Evolutionary conservation across 495 filamentous ascomycete genomes (phyloP), one percentile per base, ranked within the genome.

Genomic region (Neurospora sp.): DNA sequence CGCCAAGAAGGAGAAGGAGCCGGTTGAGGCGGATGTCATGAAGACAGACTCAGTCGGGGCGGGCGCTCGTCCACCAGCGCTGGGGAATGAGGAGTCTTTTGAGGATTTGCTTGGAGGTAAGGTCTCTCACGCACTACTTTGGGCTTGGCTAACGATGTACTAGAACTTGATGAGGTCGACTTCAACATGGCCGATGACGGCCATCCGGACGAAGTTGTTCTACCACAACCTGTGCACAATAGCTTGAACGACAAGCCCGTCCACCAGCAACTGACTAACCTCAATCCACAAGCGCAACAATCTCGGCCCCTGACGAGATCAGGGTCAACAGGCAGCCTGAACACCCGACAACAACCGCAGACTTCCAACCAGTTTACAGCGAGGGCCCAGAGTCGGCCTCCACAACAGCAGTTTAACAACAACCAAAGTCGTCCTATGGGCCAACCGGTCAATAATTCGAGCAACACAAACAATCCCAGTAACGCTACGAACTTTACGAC

Each of bases 71-170:
- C 68, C 76, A 81, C 44, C 77, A 77, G 53, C 77, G 14, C 76
- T 74, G 61, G 74, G 75, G 41, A 44, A 70, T 22, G 71, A 74
- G 16, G 83, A 83, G 27, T 82, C 81, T 0, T 79, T 84, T 70
- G 92, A 90, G 73, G 88, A 90, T 71, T 87, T 94, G 75, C 90
- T 93, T 80, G 92, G 90, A 74, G 92, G 90, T 88, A 84, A 81
- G 86, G 16, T n/a, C 12, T 31, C 68, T 47, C 6, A 3, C 37
- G n/a, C 27, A 45, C 20, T 27, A 3, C 38, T 31, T 16, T 27
- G 27, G 35, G 27, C 27, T 41, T 9, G 18, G 61, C 73, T 72
- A 39, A 77, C 71, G 69, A 76, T 69, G 44, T 76, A 82, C 42
- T 74, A 75, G 86, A 92, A 41, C 89, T 93, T 76, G 91, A 93